These are phyloP conservation scores for Dalechampia spathulata DNA, from an alignment of 441 rosid species.

Conservation along the genomic window DNA sequence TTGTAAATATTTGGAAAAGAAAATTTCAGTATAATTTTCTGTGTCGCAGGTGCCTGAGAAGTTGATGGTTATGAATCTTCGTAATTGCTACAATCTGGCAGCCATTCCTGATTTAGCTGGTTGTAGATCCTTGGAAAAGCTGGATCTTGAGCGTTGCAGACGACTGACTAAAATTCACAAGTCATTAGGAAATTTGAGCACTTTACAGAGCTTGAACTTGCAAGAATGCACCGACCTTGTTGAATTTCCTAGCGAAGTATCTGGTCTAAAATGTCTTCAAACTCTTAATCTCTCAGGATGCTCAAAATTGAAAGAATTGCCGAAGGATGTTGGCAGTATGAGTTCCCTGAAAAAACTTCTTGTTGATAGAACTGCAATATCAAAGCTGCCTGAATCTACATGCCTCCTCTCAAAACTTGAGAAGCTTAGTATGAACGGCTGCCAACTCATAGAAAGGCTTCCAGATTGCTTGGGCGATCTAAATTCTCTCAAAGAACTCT, in stretches of 20 bases:
- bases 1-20: no score
- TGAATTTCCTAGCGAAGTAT: conserved; percentile 42
- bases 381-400: conserved; percentile 39
- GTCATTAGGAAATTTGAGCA: conserved; percentile 37
- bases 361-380: conserved; percentile 40
- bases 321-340: conserved; percentile 45
- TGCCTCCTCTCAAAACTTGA: conserved; percentile 32
- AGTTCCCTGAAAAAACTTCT: conserved; percentile 39
- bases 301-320: conserved; percentile 33
- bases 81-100: conserved; percentile 10
- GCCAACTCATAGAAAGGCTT: conserved; percentile 32
- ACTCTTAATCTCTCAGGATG: conserved; percentile 48
- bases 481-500: conserved; percentile 37
- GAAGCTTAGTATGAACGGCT: conserved; percentile 37
- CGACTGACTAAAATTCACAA: conserved; percentile 35
- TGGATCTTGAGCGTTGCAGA: conserved; percentile 35
- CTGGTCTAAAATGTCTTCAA: conserved; percentile 41
- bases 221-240: conserved; percentile 33
- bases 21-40: no score
- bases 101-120: conserved; percentile 41
- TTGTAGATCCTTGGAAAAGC: conserved; percentile 37
- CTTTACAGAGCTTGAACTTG: conserved; percentile 41
- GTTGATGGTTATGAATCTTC: conserved; percentile 24
- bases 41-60: conserved; percentile 20
- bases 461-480: conserved; percentile 30